Evolutionary conservation across 2,329 filamentous ascomycete species (phyloP).

Genomic region (Hymenoscyphus repandus): DNA sequence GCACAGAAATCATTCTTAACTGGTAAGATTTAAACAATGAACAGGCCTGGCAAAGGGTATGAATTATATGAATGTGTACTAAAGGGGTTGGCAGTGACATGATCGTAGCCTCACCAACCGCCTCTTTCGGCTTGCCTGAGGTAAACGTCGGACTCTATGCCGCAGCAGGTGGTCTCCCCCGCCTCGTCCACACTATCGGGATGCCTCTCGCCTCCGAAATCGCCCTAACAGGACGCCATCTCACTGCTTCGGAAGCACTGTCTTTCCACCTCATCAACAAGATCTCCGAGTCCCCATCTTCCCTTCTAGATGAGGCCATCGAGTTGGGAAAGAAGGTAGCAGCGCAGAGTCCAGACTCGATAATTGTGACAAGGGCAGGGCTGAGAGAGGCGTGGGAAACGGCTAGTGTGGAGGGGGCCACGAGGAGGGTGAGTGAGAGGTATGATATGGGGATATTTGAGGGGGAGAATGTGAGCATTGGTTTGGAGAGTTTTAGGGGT

Average conservation of each 20-base stretch:
- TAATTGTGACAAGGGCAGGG: conserved; percentile 67
- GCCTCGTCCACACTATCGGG: conserved; percentile 59
- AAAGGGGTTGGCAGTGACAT: conserved; percentile 48
- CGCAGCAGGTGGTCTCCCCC: conserved; percentile 64
- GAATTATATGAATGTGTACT: background rate
- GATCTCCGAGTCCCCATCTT: conserved; percentile 41
- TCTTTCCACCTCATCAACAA: conserved; percentile 65
- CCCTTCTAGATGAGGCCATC: conserved; percentile 53
- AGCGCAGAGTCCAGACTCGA: conserved; percentile 64
- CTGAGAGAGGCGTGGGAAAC: conserved; percentile 69
- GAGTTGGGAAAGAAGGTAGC: conserved; percentile 56
- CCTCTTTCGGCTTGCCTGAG: conserved; percentile 68
- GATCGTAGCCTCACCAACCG: conserved; percentile 54
- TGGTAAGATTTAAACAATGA: conserved; percentile 25
- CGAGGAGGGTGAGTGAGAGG: conserved; percentile 54
- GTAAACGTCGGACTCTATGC: conserved; percentile 65
- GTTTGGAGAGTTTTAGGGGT: conserved; percentile 70
- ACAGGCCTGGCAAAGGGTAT: background rate
- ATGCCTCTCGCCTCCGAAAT: conserved; percentile 66
- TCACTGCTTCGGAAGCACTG: conserved; percentile 54
- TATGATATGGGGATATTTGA: conserved; percentile 48
- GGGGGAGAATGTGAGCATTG: conserved; percentile 70
- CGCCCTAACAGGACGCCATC: conserved; percentile 56
- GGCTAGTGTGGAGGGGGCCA: conserved; percentile 48
- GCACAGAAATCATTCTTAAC: conserved; percentile 65